A percentile compares a stretch with the other conserved stretches of the same genome.
These are phyloP conservation scores for Malassezia cuniculi DNA, from an alignment of 1,284 basidiomycete species.

Conservation along the genomic window DNA sequence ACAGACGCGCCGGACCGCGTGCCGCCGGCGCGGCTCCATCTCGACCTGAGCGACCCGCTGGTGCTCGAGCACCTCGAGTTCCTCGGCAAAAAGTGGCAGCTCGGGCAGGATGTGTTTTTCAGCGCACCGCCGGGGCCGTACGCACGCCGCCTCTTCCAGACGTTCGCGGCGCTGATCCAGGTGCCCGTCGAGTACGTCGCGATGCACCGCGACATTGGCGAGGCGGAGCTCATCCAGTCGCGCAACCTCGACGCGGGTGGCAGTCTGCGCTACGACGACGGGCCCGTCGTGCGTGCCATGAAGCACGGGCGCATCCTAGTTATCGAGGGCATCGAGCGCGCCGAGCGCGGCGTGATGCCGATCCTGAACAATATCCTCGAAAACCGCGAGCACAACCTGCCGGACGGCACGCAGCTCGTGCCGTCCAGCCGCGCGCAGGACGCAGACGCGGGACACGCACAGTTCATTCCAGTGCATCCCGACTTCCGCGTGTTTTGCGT, in stretches of 20 bases:
- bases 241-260: conserved; percentile 38
- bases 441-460: conserved; percentile 9
- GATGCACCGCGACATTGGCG: conserved; percentile 46
- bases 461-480: conserved; percentile 43
- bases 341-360: conserved; percentile 42
- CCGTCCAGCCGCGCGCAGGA: conserved; percentile 33
- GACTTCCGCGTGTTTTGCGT: conserved; percentile 46
- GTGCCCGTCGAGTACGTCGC: conserved; percentile 44
- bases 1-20: conserved; percentile 28
- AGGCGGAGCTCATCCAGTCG: conserved; percentile 45
- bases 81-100: conserved; percentile 41
- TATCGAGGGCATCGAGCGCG: conserved; percentile 45
- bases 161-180: conserved; percentile 43
- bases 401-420: conserved; percentile 46
- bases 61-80: conserved; percentile 42
- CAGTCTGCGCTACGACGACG: conserved; percentile 41
- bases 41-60: conserved; percentile 36
- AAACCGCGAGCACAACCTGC: conserved; percentile 42
- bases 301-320: conserved; percentile 45
- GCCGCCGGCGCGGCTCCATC: conserved; percentile 29
- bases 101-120: conserved; percentile 42
- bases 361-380: conserved; percentile 47
- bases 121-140: conserved; percentile 44
- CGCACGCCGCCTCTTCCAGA: conserved; percentile 44
- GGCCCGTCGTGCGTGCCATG: conserved; percentile 45